Base-by-base conservation (phyloP, 192 early-diverging fungal species). In the Backusella mclennaniae region DNA sequence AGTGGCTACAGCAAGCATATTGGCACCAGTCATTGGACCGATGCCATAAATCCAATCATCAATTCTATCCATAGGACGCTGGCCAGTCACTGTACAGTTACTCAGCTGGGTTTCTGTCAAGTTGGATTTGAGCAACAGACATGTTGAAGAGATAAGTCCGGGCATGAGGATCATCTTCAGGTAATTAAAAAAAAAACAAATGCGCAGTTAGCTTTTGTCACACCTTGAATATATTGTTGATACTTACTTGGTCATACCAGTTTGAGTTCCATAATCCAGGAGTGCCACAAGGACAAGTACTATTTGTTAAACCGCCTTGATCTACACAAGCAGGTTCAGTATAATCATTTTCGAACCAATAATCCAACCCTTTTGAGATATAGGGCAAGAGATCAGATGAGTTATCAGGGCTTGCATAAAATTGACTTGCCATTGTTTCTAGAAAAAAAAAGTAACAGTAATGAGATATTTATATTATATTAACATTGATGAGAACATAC, bases 251-350 rank as follows among this genome's bases (percentile, higher is more conserved):
- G 31, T 67, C 78, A 75, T 68, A 79, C 78, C 78, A 79, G 42
- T 79, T 79, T 12, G 73, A 72, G 19, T 75, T 79, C 78, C 78
- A 79, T 35, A 79, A 73, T 17, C 78, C 78, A 63, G 78, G 78
- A 8, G 78, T 79, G 7, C 78, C 78, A 75, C 78, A 79, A 35
- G 78, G 78, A 21, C 78, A 79, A 4, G 77, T 79, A 44, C 42
- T 73, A 26, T 79, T 79, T 35, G 66, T 42, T 44, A 79, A 59
- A 31, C 77, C 77, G 33, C 77, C 77, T 19, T 41, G 31, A 38
- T 49, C 77, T 38, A 79, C 36, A 31, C 77, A 79, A 0, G 71
- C 53, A 69, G 59, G 46, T 6, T 73, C 66, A 1, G 35, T 26
- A 33, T 79, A 79, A 17, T 74, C 66, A 56, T 79, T 74, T 11